Evolutionary conservation across 176 grass and related monocot genomes (phyloP).

Genomic region (Rhynchospora breviuscula): DNA sequence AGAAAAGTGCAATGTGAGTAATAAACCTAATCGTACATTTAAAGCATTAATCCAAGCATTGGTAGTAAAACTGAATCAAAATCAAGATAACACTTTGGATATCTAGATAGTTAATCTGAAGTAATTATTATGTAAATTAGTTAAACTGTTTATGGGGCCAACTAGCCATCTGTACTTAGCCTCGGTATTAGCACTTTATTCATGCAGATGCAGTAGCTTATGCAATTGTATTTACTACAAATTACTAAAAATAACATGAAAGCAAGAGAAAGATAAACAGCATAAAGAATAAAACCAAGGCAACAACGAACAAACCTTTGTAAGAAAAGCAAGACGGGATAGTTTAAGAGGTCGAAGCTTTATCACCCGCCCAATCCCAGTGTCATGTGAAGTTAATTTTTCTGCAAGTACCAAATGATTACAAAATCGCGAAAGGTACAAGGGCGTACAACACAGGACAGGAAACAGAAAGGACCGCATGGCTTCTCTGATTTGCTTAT

Average conservation of each 20-base stretch:
- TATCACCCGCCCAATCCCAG: slow-evolving; percentile 54
- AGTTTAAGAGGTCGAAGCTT: slow-evolving; percentile 70
- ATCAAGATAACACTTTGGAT: neutral
- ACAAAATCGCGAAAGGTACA: slow-evolving; percentile 61
- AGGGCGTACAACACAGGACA: slow-evolving; percentile 40
- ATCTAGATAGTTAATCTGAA: neutral
- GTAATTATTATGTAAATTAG: neutral
- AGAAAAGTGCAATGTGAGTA: too few relatives aligned
- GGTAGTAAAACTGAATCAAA: neutral
- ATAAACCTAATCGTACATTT: too few relatives aligned
- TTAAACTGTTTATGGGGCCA: neutral
- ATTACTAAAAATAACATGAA: slow-evolving; percentile 1
- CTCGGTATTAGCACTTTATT: too few relatives aligned
- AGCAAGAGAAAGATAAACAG: neutral
- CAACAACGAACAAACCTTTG: slow-evolving; percentile 48
- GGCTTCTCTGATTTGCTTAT: neutral
- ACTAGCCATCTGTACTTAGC: neutral
- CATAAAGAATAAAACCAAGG: neutral
- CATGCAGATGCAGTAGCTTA: too few relatives aligned
- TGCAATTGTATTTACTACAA: neutral
- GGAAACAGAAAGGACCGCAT: neutral
- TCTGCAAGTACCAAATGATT: slow-evolving; percentile 48
- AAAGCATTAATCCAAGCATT: too few relatives aligned
- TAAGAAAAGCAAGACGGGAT: slow-evolving; percentile 52
- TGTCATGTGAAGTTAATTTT: slow-evolving; percentile 33